Evolutionary conservation across 1,284 basidiomycete species (phyloP), one percentile per base, ranked within the genome.

Genomic region (Cryptococcus sp.): DNA sequence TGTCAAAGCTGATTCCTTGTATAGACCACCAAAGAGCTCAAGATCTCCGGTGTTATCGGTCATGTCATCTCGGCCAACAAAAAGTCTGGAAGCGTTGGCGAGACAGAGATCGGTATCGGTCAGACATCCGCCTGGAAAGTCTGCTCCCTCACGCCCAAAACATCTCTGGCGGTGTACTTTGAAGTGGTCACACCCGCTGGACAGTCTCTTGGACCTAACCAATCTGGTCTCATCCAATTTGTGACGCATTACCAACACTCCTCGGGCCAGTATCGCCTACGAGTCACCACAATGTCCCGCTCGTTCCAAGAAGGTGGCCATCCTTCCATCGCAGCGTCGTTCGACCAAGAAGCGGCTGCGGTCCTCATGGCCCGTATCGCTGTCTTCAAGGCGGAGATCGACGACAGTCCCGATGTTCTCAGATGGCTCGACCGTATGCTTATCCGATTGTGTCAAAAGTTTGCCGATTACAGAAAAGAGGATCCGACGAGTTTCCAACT

Each of bases 91-190:
- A 97, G 92, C 69, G 96, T 99, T 29, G 95, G 95, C 62, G 96
- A 99, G 81, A 99, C 96, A 1, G 96, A 99, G 79, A 99, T 99
- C 62, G 96, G 95, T 75, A 96, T 99, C 63, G 95, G 94, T 25
- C 91, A 95, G 74, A 99, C 95, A 0, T 97, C 93, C n/a, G 95
- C 94, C 1, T 99, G 95, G 95, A 97, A 93, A 80, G 85, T 99
- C 66, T 97, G 96, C 81, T 85, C 87, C 54, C 84, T 99, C 65
- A 92, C 87, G 1, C 92, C 93, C 16, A 88, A 86, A 62, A 94
- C 93, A 1, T 89, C 95, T 4, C 86, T 89, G 39, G 96, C 88
- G 23, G 89, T 96, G 52, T 99, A 99, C 83, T 98, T 99, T 75
- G 96, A 99, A 76, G 95, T 99, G 23, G 96, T 98, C 60, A 97